Conservation (phyloP, 768 basidiomycete species). For the Cystofilobasidium ferigula region DNA sequence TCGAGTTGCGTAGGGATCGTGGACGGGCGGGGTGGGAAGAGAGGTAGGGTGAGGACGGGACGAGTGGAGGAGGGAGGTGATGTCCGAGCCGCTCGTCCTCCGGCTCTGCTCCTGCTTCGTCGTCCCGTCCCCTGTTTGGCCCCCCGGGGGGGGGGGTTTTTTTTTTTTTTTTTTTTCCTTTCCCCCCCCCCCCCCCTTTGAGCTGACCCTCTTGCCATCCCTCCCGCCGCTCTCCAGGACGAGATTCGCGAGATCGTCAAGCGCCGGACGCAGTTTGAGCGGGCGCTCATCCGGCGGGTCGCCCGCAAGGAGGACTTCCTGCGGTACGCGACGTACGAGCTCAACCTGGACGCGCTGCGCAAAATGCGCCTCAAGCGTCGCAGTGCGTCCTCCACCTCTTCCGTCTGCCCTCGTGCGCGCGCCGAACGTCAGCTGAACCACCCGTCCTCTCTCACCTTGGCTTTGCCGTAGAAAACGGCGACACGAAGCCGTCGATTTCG, state of each 20-base stretch:
- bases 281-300: slow-evolving; percentile 65
- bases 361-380: slow-evolving; percentile 27
- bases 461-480: slow-evolving; percentile 17
- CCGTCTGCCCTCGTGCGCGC: background rate
- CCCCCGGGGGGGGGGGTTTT: no score
- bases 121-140: no score
- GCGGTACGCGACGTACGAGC: slow-evolving; percentile 49
- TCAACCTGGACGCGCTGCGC: slow-evolving; percentile 31
- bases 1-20: no score
- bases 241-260: slow-evolving; percentile 78
- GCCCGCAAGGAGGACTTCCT: slow-evolving; percentile 79
- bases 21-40: no score
- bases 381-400: slow-evolving; percentile 25
- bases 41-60: no score
- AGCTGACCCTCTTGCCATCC: slow-evolving; percentile 13
- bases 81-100: no score
- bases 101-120: no score
- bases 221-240: slow-evolving; percentile 46
- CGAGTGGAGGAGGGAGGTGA: no score
- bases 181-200: no score
- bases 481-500: slow-evolving; percentile 50
- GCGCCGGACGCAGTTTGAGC: slow-evolving; percentile 72
- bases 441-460: background rate
- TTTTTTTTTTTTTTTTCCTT: no score
- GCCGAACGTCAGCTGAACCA: no score